Conservation (phyloP, 2,329 filamentous ascomycete genomes). For the Aaosphaeria arxii region DNA sequence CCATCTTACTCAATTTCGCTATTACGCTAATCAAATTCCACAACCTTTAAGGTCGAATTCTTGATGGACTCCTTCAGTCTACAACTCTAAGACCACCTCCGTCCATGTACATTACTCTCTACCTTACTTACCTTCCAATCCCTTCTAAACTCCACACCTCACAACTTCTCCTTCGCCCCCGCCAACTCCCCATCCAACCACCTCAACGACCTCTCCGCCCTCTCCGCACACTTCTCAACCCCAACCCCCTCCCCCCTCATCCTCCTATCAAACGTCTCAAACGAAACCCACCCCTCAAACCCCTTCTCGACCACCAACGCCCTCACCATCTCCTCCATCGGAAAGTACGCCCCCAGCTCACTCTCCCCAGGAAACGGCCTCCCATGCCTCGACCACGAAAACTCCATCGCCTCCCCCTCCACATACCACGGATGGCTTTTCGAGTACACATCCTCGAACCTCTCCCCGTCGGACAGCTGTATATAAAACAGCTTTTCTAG, state of each 20-base stretch:
- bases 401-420: conserved; percentile 3
- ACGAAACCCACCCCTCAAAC: conserved; percentile 9
- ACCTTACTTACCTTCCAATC: too few relatives aligned
- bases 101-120: too few relatives aligned
- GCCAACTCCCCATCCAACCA: background rate
- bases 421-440: conserved; percentile 7
- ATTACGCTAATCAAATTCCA: too few relatives aligned
- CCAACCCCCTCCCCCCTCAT: conserved; percentile 3
- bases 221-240: conserved; percentile 2
- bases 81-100: too few relatives aligned
- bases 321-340: conserved; percentile 4
- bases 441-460: conserved; percentile 3
- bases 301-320: conserved; percentile 4
- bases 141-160: too few relatives aligned
- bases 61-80: too few relatives aligned
- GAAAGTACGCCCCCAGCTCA: conserved; percentile 9
- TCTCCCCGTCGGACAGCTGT: conserved; percentile 8
- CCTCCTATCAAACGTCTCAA: conserved; percentile 10
- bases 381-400: conserved; percentile 9
- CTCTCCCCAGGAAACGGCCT: conserved; percentile 9
- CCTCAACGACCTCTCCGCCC: conserved; percentile 3
- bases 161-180: too few relatives aligned
- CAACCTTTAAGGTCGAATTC: too few relatives aligned
- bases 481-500: conserved; percentile 6
- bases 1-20: too few relatives aligned